Base-by-base conservation (phyloP, 2,329 filamentous ascomycete genomes). In the Gaeumannomyces sp. region DNA sequence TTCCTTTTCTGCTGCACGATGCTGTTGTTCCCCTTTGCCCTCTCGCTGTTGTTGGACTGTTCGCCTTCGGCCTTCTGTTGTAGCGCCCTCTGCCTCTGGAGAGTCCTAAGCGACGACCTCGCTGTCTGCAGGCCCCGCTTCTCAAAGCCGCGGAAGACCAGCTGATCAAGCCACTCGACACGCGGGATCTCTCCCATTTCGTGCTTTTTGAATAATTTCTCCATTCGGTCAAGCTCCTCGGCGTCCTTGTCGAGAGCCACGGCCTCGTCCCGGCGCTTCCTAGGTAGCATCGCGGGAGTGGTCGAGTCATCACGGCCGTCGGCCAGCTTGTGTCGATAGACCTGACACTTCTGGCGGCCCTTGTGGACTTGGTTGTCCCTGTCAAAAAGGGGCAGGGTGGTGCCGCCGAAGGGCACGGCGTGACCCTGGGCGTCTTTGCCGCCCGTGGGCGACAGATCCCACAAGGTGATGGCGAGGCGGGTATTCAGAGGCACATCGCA, bases 111-210 rank as follows among this genome's bases (percentile, higher is more conserved):
- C 1, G 87, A 87, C 57, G 85, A 83, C 70, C 83, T 85, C 50
- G 90, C 87, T 14, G 86, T 85, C 71, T 88, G 83, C 3, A 87
- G 74, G 28, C 89, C 86, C 65, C 87, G 83, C 77, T 91, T 95
- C 78, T 97, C 94, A 66, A 96, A 89, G 63, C 90, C 90, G 57
- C 94, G 88, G 74, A 96, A 99, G 3, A 97, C 93, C 70, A 98
- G 84, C 72, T 95, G 91, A 75, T 99, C 95, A 59, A 99, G 84
- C 96, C 95, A 99, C 71, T 96, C 92, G 61, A 97, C 90, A 22
- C 93, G 87, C 0, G 92, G 88, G 31, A 99, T 94, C 74, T 99
- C 95, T 25, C 93, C 93, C 90, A 97, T 96, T 74, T 99, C 96
- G 73, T 98, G 95, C 77, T 97, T 96, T 78, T 99, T 99, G 74